phyloP scores from a whole-genome alignment of 192 early-diverging fungal genomes.

The Backusella tuberculispora region DNA sequence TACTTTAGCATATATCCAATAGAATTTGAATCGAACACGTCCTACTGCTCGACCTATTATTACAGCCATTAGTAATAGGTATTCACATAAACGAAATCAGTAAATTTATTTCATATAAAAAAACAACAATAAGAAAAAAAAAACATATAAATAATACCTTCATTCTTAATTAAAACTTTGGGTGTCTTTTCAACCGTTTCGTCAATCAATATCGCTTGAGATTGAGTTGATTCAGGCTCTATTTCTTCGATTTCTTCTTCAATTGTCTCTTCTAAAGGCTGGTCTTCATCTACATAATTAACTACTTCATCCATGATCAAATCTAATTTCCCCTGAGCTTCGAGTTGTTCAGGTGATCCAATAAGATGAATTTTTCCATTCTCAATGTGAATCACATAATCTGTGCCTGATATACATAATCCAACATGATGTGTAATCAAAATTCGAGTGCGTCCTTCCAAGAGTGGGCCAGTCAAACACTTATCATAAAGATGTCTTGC shows the following conservation, averaged over 20 bases:
- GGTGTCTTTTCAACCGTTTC: slow-evolving; percentile 27
- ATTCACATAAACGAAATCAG: background rate
- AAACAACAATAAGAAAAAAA: background rate
- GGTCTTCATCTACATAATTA: background rate
- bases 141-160: slow-evolving; percentile 33
- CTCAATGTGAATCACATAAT: slow-evolving; percentile 54
- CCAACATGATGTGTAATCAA: slow-evolving; percentile 87
- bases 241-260: slow-evolving; percentile 25
- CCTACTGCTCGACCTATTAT: slow-evolving; percentile 67
- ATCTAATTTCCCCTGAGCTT: slow-evolving; percentile 29
- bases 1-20: slow-evolving; percentile 74
- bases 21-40: slow-evolving; percentile 73
- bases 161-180: slow-evolving; percentile 50
- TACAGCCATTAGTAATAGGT: background rate
- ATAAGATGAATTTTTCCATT: slow-evolving; percentile 49
- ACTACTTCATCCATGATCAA: slow-evolving; percentile 35
- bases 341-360: slow-evolving; percentile 24
- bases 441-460: slow-evolving; percentile 80
- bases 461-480: slow-evolving; percentile 72
- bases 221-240: background rate
- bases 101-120: background rate
- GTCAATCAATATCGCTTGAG: background rate
- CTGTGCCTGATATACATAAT: slow-evolving; percentile 58
- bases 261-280: slow-evolving; percentile 19
- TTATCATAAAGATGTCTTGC: slow-evolving; percentile 78